Conservation (phyloP, 805 yeast species). For the Lachancea quebecensis region DNA sequence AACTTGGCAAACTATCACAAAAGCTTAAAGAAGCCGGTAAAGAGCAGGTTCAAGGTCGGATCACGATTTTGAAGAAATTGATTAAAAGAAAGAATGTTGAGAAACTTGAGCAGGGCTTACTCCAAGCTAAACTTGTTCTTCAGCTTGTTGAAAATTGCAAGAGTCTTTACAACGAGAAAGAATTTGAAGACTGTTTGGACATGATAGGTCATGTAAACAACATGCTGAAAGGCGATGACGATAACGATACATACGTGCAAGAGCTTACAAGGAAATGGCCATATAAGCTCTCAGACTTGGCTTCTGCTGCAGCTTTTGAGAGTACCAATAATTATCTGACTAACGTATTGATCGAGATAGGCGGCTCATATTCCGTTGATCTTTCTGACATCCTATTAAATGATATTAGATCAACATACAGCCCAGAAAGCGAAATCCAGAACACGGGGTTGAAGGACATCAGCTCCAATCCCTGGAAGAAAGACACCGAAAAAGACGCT, state of each 20-base stretch:
- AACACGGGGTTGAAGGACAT: background rate
- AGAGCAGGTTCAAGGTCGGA: constrained; percentile 45
- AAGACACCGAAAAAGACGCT: constrained; percentile 26
- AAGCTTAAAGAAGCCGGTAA: constrained; percentile 42
- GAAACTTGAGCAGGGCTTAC: constrained; percentile 52
- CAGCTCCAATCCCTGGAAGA: background rate
- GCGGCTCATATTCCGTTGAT: constrained; percentile 54
- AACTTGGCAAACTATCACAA: constrained; percentile 40
- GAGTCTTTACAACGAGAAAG: constrained; percentile 18
- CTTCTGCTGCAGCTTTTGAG: constrained; percentile 27
- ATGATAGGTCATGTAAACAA: constrained; percentile 50
- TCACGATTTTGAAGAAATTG: constrained; percentile 42
- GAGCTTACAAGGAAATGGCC: constrained; percentile 38
- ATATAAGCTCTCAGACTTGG: constrained; percentile 27
- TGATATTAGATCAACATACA: constrained; percentile 43
- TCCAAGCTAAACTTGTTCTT: constrained; percentile 40
- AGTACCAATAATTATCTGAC: constrained; percentile 46
- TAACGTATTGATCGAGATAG: constrained; percentile 55
- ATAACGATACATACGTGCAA: constrained; percentile 23
- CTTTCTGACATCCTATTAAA: constrained; percentile 49
- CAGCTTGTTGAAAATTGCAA: constrained; percentile 38
- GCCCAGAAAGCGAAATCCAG: background rate
- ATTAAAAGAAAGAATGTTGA: constrained; percentile 53
- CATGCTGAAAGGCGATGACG: constrained; percentile 48
- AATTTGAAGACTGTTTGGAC: constrained; percentile 45